Evolutionary conservation across 495 filamentous ascomycete species (phyloP).

Genomic region (Peziza echinospora): DNA sequence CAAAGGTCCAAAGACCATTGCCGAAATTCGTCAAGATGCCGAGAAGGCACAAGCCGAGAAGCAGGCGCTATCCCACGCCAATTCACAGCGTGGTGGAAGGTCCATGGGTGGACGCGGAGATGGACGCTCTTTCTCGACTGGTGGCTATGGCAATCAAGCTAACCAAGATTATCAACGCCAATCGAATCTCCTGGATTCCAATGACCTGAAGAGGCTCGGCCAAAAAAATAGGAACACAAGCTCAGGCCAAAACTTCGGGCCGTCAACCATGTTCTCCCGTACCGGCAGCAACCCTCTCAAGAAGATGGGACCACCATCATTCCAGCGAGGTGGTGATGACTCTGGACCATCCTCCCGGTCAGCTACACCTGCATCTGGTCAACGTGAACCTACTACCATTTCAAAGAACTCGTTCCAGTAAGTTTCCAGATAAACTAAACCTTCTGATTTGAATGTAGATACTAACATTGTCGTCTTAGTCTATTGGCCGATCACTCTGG

Average conservation of each 20-base stretch:
- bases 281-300: slow-evolving; percentile 50
- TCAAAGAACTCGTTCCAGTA: slow-evolving; percentile 83
- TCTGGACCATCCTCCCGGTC: slow-evolving; percentile 67
- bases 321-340: slow-evolving; percentile 53
- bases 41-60: slow-evolving; percentile 51
- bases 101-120: slow-evolving; percentile 65
- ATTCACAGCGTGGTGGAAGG: slow-evolving; percentile 33
- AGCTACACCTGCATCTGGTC: slow-evolving; percentile 54
- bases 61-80: slow-evolving; percentile 38
- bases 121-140: slow-evolving; percentile 50
- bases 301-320: slow-evolving; percentile 44
- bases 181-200: slow-evolving; percentile 45
- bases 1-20: slow-evolving; percentile 92
- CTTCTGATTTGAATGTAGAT: slow-evolving; percentile 6
- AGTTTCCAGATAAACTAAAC: slow-evolving; percentile 18
- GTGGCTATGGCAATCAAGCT: slow-evolving; percentile 25
- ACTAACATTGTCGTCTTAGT: slow-evolving; percentile 13
- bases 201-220: slow-evolving; percentile 61
- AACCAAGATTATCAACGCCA: slow-evolving; percentile 39
- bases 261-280: slow-evolving; percentile 53
- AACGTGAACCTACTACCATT: too few relatives aligned
- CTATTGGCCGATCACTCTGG: slow-evolving; percentile 22
- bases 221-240: slow-evolving; percentile 26
- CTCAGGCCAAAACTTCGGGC: slow-evolving; percentile 38
- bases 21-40: slow-evolving; percentile 71